Evolutionary conservation across 495 filamentous ascomycete species (phyloP).

Genomic region (Letharia columbiana): DNA sequence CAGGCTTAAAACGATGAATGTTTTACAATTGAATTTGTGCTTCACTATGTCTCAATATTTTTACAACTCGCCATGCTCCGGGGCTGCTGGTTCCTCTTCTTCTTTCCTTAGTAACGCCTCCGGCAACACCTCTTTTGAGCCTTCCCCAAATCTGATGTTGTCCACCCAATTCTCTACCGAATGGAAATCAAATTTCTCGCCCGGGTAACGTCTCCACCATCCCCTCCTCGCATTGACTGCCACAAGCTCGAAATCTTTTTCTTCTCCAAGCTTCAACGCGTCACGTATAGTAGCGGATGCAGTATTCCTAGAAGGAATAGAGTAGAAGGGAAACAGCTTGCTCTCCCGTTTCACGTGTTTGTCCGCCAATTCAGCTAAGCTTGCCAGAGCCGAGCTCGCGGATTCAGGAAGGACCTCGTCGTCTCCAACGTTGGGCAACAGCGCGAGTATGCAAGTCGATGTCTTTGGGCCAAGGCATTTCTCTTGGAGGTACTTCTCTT

Average conservation of each 20-base stretch:
- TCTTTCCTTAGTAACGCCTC: slow-evolving; percentile 49
- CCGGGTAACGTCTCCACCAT: slow-evolving; percentile 74
- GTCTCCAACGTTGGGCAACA: slow-evolving; percentile 53
- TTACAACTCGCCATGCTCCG: slow-evolving; percentile 22
- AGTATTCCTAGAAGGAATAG: slow-evolving; percentile 55
- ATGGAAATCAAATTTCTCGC: slow-evolving; percentile 44
- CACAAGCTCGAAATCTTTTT: slow-evolving; percentile 53
- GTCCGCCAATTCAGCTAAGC: slow-evolving; percentile 63
- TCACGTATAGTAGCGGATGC: slow-evolving; percentile 47
- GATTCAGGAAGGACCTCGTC: slow-evolving; percentile 31
- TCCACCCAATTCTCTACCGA: slow-evolving; percentile 81
- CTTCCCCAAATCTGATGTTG: slow-evolving; percentile 75
- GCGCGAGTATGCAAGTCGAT: slow-evolving; percentile 75
- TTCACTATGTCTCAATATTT: not conserved
- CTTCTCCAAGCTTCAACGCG: slow-evolving; percentile 50
- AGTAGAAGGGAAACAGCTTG: slow-evolving; percentile 75
- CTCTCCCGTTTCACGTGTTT: slow-evolving; percentile 57
- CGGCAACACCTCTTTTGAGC: slow-evolving; percentile 70
- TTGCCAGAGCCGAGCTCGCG: slow-evolving; percentile 49
- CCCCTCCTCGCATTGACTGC: slow-evolving; percentile 74
- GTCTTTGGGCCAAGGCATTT: slow-evolving; percentile 70
- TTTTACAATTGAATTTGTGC: not conserved
- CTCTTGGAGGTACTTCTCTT: slow-evolving; percentile 50
- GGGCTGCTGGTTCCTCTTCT: slow-evolving; percentile 15
- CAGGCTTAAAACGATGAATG: not conserved